These are phyloP conservation scores for Primulina huaijiensis DNA, from an alignment of 257 asterid species.

Conservation along the genomic window DNA sequence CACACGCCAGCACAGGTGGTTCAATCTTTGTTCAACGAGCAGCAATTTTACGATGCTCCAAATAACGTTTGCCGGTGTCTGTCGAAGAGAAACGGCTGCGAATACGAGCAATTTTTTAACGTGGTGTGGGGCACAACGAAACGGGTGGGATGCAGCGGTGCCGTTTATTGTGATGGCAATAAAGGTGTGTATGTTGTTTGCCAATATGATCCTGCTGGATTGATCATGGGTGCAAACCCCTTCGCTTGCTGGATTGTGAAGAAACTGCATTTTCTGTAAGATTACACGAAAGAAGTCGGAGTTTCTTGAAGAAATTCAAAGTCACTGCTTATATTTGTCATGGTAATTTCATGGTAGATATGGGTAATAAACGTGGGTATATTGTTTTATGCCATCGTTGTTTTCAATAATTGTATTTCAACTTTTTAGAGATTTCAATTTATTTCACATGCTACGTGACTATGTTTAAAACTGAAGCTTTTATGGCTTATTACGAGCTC, in stretches of 20 bases:
- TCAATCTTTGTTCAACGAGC: slow-evolving; percentile 44
- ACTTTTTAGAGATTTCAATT: too few species aligned
- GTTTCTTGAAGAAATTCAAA: background rate
- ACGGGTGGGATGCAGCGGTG: slow-evolving; percentile 59
- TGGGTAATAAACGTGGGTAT: too few species aligned
- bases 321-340: too few species aligned
- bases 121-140: slow-evolving; percentile 46
- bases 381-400: too few species aligned
- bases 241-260: slow-evolving; percentile 18
- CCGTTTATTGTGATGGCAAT: slow-evolving; percentile 45
- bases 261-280: background rate
- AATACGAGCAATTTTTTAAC: slow-evolving; percentile 64
- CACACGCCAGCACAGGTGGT: slow-evolving; percentile 43
- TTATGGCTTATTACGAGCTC: too few species aligned
- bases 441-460: too few species aligned
- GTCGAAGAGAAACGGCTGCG: slow-evolving; percentile 48
- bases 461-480: too few species aligned
- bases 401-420: too few species aligned
- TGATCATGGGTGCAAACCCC: slow-evolving; percentile 36
- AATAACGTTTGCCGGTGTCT: slow-evolving; percentile 34
- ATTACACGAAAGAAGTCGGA: background rate
- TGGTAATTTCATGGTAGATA: too few species aligned
- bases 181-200: slow-evolving; percentile 52
- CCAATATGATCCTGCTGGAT: slow-evolving; percentile 53
- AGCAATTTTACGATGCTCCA: slow-evolving; percentile 29